Percentiles rank a stretch among this genome's conserved stretches.
These are phyloP conservation scores for Penicillium griseofulvum DNA, from an alignment of 2,329 filamentous ascomycete species.

Conservation along the genomic window DNA sequence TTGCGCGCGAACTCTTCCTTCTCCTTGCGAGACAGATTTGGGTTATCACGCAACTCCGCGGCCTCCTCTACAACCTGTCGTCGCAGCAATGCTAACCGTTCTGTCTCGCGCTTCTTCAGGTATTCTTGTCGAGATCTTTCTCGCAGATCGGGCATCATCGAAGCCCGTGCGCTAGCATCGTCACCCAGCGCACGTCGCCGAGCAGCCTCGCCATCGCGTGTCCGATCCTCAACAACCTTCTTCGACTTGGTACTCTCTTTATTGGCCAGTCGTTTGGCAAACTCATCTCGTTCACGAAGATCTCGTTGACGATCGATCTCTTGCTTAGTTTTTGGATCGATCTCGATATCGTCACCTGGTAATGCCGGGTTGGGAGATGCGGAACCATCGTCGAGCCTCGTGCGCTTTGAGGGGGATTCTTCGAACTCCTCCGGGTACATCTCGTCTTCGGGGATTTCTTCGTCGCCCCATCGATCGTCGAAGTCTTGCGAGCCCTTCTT, in stretches of 20 bases:
- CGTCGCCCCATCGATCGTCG: constrained; percentile 79
- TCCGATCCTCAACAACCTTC: constrained; percentile 63
- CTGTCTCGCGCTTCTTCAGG: constrained; percentile 84
- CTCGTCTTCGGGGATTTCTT: constrained; percentile 52
- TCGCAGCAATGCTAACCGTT: constrained; percentile 79
- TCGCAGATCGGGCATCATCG: constrained; percentile 76
- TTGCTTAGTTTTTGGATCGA: constrained; percentile 53
- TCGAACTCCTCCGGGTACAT: constrained; percentile 56
- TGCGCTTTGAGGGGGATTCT: constrained; percentile 68
- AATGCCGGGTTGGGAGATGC: constrained; percentile 29
- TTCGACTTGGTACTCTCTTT: constrained; percentile 70
- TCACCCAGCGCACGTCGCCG: constrained; percentile 64
- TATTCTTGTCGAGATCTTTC: constrained; percentile 88
- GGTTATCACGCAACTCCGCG: constrained; percentile 73
- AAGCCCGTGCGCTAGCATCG: constrained; percentile 64
- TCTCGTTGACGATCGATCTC: constrained; percentile 64
- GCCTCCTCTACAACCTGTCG: constrained; percentile 89
- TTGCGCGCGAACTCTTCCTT: constrained; percentile 88
- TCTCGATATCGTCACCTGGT: constrained; percentile 52
- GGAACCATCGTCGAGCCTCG: constrained; percentile 61
- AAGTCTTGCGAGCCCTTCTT: constrained; percentile 56
- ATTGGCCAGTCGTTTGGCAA: constrained; percentile 70
- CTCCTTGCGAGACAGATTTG: constrained; percentile 71
- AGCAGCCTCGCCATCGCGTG: constrained; percentile 57
- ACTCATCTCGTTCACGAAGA: constrained; percentile 72